phyloP scores from a whole-genome alignment of 345 rosid genomes.

The Hibiscus tridactylites region DNA sequence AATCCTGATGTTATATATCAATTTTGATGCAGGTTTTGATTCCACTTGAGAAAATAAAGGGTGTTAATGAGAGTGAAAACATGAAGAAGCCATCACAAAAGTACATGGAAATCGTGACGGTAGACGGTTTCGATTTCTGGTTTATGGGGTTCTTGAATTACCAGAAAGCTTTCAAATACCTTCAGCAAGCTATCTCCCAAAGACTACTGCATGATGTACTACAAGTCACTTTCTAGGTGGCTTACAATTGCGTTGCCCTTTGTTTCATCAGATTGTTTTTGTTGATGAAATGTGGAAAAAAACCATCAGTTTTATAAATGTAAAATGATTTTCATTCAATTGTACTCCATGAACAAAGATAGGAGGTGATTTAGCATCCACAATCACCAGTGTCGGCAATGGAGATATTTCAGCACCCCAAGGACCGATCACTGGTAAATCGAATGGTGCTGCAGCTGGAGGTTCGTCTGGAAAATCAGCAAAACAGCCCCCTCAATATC shows the following conservation, averaged over 20 bases:
- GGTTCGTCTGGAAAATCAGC: slow-evolving; percentile 41
- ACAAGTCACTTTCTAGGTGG: slow-evolving; percentile 17
- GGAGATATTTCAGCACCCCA: slow-evolving; percentile 61
- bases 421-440: slow-evolving; percentile 88
- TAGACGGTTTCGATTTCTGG: slow-evolving; percentile 79
- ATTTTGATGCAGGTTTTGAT: slow-evolving; percentile 34
- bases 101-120: slow-evolving; percentile 57
- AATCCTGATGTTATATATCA: not conserved
- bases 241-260: slow-evolving; percentile 9
- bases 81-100: slow-evolving; percentile 60
- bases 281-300: slow-evolving; percentile 28
- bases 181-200: slow-evolving; percentile 42
- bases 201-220: slow-evolving; percentile 11
- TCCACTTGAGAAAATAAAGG: slow-evolving; percentile 47
- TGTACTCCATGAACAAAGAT: slow-evolving; percentile 85
- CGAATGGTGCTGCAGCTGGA: slow-evolving; percentile 45
- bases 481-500: slow-evolving; percentile 51
- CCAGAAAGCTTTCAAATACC: slow-evolving; percentile 55
- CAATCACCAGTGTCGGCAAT: slow-evolving; percentile 68
- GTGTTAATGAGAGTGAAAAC: slow-evolving; percentile 43
- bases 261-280: slow-evolving; percentile 12
- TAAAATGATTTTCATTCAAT: slow-evolving; percentile 41
- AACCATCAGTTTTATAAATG: too few relatives aligned
- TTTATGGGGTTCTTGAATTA: slow-evolving; percentile 79
- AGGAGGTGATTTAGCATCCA: slow-evolving; percentile 89